These are phyloP conservation scores for Cordyceps sp. DNA, from an alignment of 2,329 filamentous ascomycete species.

Conservation along the genomic window DNA sequence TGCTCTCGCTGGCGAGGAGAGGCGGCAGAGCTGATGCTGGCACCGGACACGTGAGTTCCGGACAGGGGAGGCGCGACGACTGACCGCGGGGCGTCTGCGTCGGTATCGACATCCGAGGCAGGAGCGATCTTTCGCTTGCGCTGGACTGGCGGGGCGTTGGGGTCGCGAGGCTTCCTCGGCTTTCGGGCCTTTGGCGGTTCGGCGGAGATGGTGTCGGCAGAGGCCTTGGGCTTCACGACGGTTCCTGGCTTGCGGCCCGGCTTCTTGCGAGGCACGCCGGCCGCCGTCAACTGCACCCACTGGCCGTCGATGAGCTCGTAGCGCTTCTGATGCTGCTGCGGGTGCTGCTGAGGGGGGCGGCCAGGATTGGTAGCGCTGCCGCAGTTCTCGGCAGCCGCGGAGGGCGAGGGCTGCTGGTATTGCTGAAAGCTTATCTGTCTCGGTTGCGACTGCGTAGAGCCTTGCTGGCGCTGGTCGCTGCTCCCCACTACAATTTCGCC, in stretches of 20 bases:
- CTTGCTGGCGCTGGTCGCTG: conserved; percentile 11
- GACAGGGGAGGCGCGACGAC: conserved; percentile 15
- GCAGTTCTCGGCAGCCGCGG: neutral
- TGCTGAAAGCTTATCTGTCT: conserved; percentile 11
- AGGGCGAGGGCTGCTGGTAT: conserved; percentile 9
- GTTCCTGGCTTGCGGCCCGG: conserved; percentile 48
- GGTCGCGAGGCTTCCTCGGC: conserved; percentile 40
- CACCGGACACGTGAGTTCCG: conserved; percentile 8
- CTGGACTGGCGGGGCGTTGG: conserved; percentile 36
- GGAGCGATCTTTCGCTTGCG: conserved; percentile 36
- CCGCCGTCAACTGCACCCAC: conserved; percentile 35
- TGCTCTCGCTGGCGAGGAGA: too few relatives aligned
- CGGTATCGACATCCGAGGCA: conserved; percentile 19
- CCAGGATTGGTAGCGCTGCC: neutral
- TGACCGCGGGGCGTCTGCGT: conserved; percentile 11
- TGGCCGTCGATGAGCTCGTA: conserved; percentile 20
- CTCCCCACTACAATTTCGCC: conserved; percentile 29
- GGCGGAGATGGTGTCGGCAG: conserved; percentile 11
- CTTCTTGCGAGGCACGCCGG: conserved; percentile 44
- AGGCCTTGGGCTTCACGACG: conserved; percentile 25
- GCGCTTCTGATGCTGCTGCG: conserved; percentile 11
- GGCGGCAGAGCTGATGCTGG: too few relatives aligned
- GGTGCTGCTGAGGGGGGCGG: too few relatives aligned
- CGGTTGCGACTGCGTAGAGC: conserved; percentile 1
- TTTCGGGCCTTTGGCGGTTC: conserved; percentile 33